Evolutionary conservation across 1,284 basidiomycete genomes (phyloP), one percentile per base, ranked within the genome.

Genomic region (Apiotrichum laibachii): DNA sequence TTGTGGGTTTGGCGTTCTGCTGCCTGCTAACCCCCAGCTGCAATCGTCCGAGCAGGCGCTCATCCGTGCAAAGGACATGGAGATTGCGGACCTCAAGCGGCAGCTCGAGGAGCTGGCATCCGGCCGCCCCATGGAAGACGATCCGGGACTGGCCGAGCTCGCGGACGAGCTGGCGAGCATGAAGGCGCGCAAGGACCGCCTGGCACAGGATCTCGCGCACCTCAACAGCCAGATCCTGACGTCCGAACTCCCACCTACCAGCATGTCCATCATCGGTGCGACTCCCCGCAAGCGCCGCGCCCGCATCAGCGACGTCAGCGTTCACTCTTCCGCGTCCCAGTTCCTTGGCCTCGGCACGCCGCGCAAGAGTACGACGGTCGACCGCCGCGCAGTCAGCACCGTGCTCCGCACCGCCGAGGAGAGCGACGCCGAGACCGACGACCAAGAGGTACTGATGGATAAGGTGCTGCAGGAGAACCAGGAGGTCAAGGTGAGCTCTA

Each of bases 51-150:
- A 79, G 53, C 67, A 72, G 18, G 77, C 79, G 43, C 64, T 81
- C 48, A 77, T 81, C 43, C 68, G 73, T 39, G 74, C 76, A 2
- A 81, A 81, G 61, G 77, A 80, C 49, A 63, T 72, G 33, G 79
- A 82, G 64, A 80, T 82, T 34, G 76, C 73, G 8, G 67, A 67
- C 10, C 70, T 82, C 18, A 73, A 72, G 52, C 52, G 59, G 7
- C 72, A 80, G 48, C 68, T 80, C 13, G 62, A 72, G 46, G 62
- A 57, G 2, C 48, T 76, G 44, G 63, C 46, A 3, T 35, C 49
- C 3, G 18, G 43, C 18, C 18, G 10, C 35, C 35, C 5, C 10
- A 33, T 18, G 12, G n/a, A 18, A 18, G 39, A 21, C 9, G 33
- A 22, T 16, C 45, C 13, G 2, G 21, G 26, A 21, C 8, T 44